Evolutionary conservation across 2,329 filamentous ascomycete species (phyloP).

Genomic region (Aschersonia sp.): DNA sequence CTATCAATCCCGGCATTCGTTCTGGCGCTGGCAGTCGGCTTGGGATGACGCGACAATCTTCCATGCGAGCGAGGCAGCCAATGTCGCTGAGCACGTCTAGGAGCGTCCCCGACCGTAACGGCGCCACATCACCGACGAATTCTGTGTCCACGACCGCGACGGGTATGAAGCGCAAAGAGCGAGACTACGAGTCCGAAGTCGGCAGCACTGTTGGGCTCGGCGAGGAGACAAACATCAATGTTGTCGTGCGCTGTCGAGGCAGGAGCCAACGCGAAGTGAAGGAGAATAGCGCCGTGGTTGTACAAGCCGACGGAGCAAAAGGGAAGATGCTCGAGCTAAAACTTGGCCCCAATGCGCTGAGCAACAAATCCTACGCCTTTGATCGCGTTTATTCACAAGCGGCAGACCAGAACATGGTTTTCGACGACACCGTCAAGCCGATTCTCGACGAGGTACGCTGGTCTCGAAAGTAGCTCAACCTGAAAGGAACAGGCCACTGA

Average conservation of each 20-base stretch:
- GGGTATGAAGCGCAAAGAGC: constrained; percentile 70
- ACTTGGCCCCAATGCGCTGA: constrained; percentile 84
- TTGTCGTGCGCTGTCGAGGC: constrained; percentile 87
- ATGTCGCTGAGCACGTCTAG: constrained; percentile 1
- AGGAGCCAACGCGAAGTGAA: constrained; percentile 83
- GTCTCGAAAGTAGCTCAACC: neutral
- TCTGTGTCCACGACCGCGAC: constrained; percentile 31
- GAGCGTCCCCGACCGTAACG: constrained; percentile 3
- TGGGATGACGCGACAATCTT: constrained; percentile 1
- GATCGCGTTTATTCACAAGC: constrained; percentile 95
- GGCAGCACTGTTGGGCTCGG: constrained; percentile 11
- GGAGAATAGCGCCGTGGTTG: constrained; percentile 89
- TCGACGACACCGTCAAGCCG: constrained; percentile 87
- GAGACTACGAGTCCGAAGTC: constrained; percentile 57
- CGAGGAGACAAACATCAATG: constrained; percentile 92
- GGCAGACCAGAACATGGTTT: constrained; percentile 85
- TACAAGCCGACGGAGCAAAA: constrained; percentile 76
- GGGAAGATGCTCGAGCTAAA: constrained; percentile 72
- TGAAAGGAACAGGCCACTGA: no score
- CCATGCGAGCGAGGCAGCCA: constrained; percentile 1
- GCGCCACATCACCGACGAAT: constrained; percentile 42
- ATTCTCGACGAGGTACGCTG: constrained; percentile 72
- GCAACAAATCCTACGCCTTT: constrained; percentile 93
- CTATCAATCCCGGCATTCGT: constrained; percentile 2
- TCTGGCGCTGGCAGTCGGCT: constrained; percentile 1